phyloP scores from a whole-genome alignment of 1,284 basidiomycete species.

The Pyrrhoderma lamaoense region DNA sequence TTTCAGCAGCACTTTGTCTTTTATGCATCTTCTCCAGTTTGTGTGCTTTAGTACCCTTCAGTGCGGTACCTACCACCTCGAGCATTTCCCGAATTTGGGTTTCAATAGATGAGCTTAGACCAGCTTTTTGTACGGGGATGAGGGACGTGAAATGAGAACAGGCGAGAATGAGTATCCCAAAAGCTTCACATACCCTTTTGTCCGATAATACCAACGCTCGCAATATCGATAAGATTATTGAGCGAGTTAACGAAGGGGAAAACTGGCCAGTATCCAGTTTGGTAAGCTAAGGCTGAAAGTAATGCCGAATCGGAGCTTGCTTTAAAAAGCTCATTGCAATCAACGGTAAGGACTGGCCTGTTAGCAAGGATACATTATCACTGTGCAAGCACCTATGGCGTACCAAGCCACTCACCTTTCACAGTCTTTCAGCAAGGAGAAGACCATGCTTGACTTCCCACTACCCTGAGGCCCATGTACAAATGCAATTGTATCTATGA shows the following conservation, averaged over 20 bases:
- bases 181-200: conserved; percentile 67
- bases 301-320: conserved; percentile 68
- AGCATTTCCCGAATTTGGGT: conserved; percentile 85
- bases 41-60: conserved; percentile 56
- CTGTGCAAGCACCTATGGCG: conserved; percentile 6
- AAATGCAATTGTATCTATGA: conserved; percentile 62
- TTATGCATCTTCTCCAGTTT: conserved; percentile 41
- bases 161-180: background rate
- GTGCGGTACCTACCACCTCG: conserved; percentile 67
- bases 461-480: conserved; percentile 90
- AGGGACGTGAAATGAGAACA: background rate
- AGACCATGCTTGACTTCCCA: conserved; percentile 76
- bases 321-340: conserved; percentile 74
- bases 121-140: conserved; percentile 55
- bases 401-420: conserved; percentile 39
- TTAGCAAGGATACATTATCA: background rate
- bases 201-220: conserved; percentile 87
- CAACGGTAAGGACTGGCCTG: conserved; percentile 71
- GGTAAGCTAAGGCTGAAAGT: conserved; percentile 61
- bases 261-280: conserved; percentile 88
- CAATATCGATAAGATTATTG: conserved; percentile 87
- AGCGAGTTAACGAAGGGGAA: conserved; percentile 87
- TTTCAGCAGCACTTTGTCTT: conserved; percentile 29
- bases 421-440: conserved; percentile 50
- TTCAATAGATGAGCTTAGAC: conserved; percentile 76